A percentile compares a stretch with the other conserved stretches of the same genome.
Conservation (phyloP, 2,329 filamentous ascomycete genomes). For the Coniochaeta ligniaria region DNA sequence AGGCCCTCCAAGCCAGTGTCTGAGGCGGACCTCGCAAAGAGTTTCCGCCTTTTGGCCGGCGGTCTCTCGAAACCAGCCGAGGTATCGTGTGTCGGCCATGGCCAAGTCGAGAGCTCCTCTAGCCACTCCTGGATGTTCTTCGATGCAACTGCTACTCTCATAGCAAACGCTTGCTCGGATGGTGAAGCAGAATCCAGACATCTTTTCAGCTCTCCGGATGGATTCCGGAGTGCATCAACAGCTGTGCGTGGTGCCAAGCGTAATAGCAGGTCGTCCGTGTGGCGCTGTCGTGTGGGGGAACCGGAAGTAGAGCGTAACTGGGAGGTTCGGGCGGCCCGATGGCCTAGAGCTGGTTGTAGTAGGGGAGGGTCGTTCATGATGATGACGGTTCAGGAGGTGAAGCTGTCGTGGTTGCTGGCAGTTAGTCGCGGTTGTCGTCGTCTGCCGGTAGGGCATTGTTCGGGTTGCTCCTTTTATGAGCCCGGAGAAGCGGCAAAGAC, state of each 20-base stretch:
- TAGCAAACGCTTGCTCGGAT: constrained; percentile 63
- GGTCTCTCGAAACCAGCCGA: constrained; percentile 49
- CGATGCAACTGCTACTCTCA: constrained; percentile 62
- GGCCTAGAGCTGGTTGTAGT: constrained; percentile 25
- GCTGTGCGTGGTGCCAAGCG: constrained; percentile 54
- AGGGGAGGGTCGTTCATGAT: constrained; percentile 28
- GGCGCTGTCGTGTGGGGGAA: constrained; percentile 39
- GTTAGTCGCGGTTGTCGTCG: background rate
- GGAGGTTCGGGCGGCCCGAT: constrained; percentile 31
- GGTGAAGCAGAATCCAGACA: constrained; percentile 58
- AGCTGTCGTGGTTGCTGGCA: background rate
- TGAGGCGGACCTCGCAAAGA: constrained; percentile 6
- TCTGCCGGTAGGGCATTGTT: constrained; percentile 11
- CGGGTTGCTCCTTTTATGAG: constrained; percentile 11
- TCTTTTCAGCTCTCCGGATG: constrained; percentile 42
- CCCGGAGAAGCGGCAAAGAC: constrained; percentile 11
- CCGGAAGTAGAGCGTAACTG: constrained; percentile 29
- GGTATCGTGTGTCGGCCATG: constrained; percentile 43
- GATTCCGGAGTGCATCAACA: constrained; percentile 50
- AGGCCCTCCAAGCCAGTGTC: background rate
- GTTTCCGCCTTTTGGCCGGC: constrained; percentile 29
- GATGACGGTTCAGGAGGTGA: background rate
- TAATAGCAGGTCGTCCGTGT: constrained; percentile 51
- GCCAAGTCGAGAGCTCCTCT: constrained; percentile 58
- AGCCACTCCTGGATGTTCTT: constrained; percentile 69